These are phyloP conservation scores for Auriscalpium microsporum DNA, from an alignment of 768 basidiomycete genomes.

Conservation along the genomic window DNA sequence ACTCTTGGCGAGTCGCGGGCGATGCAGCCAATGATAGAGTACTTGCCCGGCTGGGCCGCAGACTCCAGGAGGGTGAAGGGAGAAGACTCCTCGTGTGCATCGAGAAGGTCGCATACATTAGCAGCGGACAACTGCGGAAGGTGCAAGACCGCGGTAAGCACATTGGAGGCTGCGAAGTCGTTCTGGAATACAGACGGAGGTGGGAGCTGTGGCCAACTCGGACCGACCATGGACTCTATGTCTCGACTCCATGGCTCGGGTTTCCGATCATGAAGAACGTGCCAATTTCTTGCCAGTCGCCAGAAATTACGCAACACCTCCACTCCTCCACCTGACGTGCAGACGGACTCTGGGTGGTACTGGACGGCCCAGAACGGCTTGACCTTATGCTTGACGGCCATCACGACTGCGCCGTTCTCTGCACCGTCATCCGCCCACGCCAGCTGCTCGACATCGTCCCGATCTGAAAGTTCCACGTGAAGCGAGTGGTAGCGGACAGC, in stretches of 20 bases:
- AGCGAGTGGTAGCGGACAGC: slow-evolving; percentile 81
- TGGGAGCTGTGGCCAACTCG: slow-evolving; percentile 48
- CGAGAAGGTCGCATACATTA: slow-evolving; percentile 53
- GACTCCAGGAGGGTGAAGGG: slow-evolving; percentile 72
- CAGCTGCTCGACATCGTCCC: slow-evolving; percentile 49
- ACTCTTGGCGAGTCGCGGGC: slow-evolving; percentile 46
- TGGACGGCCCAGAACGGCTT: slow-evolving; percentile 84
- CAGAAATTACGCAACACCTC: slow-evolving; percentile 70
- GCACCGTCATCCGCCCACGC: slow-evolving; percentile 66
- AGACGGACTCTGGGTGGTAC: slow-evolving; percentile 81
- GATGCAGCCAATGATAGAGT: slow-evolving; percentile 63
- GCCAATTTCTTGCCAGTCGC: slow-evolving; percentile 56
- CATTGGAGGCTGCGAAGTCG: neutral
- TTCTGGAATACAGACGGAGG: slow-evolving; percentile 20
- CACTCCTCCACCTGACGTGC: slow-evolving; percentile 61
- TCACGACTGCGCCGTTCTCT: slow-evolving; percentile 62
- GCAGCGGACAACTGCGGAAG: slow-evolving; percentile 35
- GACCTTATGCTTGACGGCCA: slow-evolving; percentile 58
- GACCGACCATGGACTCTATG: slow-evolving; percentile 33
- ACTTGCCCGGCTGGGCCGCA: slow-evolving; percentile 65
- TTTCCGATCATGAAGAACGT: slow-evolving; percentile 28
- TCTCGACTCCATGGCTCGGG: slow-evolving; percentile 34
- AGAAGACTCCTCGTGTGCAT: slow-evolving; percentile 45
- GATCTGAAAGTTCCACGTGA: slow-evolving; percentile 41
- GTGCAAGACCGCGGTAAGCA: slow-evolving; percentile 26